These are phyloP conservation scores for Plenodomus biglobosus DNA, from an alignment of 2,329 filamentous ascomycete species.

Conservation along the genomic window DNA sequence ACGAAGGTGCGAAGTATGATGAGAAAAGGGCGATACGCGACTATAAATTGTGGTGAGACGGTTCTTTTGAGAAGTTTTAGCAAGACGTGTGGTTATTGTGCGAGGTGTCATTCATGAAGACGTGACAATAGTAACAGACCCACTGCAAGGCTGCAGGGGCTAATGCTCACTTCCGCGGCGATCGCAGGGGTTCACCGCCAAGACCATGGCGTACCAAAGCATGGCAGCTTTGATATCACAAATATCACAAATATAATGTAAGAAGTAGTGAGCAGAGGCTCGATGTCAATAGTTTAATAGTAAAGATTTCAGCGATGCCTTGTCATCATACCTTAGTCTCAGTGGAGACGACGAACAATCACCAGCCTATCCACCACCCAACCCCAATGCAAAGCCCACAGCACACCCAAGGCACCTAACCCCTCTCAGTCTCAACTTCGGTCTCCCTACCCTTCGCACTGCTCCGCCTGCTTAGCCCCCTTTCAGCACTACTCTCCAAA, in stretches of 20 bases:
- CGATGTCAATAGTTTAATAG: no score
- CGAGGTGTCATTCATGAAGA: slow-evolving; percentile 6
- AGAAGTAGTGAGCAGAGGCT: no score
- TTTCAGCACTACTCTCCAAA: slow-evolving; percentile 41
- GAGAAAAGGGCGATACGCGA: not conserved
- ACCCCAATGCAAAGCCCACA: not conserved
- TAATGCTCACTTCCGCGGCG: slow-evolving; percentile 22
- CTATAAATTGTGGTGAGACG: not conserved
- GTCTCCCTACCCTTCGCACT: slow-evolving; percentile 6
- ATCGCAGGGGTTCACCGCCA: slow-evolving; percentile 14
- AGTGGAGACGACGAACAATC: no score
- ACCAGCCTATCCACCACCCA: not conserved
- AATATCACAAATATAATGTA: no score
- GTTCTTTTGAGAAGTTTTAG: not conserved
- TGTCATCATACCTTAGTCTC: no score
- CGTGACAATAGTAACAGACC: slow-evolving; percentile 9
- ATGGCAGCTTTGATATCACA: not conserved
- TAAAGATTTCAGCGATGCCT: no score
- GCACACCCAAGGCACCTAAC: not conserved
- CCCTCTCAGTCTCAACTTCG: not conserved
- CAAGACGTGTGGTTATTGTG: not conserved
- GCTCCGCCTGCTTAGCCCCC: slow-evolving; percentile 14
- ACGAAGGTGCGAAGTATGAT: not conserved
- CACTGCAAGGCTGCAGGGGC: slow-evolving; percentile 3
- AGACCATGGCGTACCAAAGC: slow-evolving; percentile 2